Evolutionary conservation across 257 asterid species (phyloP), one percentile per base, ranked within the genome.

Genomic region (Solanum gracilifrons): DNA sequence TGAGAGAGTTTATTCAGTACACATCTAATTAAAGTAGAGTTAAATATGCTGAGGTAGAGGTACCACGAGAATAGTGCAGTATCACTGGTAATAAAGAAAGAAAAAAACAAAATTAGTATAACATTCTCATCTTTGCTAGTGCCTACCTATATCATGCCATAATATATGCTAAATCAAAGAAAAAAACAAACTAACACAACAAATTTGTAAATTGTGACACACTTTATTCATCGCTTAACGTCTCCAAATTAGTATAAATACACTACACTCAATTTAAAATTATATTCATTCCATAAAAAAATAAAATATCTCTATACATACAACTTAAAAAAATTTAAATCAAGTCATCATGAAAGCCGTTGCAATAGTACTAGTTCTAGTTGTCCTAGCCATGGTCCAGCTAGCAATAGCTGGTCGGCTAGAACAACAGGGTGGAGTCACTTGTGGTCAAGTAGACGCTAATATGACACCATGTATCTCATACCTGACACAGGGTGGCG

Each of bases 381-480:
- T 74, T 74, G 29, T 12, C 5, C 5, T 74, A 21, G 51, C 82
- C 10, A 0, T 12, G 3, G 82, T 74, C 43, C 82, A 35, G 51
- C 31, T 74, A 74, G 20, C 51, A 35, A 74, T 74, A 13, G 48
- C 82, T 74, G 27, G 27, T 9, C 43, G 15, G 10, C 2, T 36
- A 32, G 79, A 33, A 32, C 25, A 33, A 18, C 31, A 20, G 5
- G 29, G 3, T 1, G 82, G 48, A 11, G 4, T 90, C 9, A 79
- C 73, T 25, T 93, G 95, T 29, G 87, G 87, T 4, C 89, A 92
- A 74, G 92, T 93, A 4, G 92, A 88, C 58, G 77, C 71, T 8
- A 86, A 87, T 8, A 5, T 93, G 79, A 83, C 87, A 11, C 88
- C 91, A 1, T 91, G 96, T 87, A 33, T 91, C 46, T 33, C 87